phyloP scores from a whole-genome alignment of 2,329 filamentous ascomycete genomes.

The Venturia nashicola region DNA sequence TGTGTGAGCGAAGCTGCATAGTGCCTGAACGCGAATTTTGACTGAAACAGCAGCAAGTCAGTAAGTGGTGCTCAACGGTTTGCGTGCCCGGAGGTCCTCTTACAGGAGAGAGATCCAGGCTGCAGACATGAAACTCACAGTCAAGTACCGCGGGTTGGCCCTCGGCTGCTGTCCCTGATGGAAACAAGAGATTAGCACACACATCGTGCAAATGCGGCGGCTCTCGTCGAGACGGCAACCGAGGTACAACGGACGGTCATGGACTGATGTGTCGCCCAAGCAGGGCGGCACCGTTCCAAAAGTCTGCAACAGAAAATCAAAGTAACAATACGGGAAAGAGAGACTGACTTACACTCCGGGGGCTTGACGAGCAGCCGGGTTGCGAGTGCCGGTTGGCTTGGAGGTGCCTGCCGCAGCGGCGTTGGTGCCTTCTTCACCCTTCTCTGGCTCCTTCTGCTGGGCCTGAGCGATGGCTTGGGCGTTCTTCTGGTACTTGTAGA shows the following conservation, averaged over 20 bases:
- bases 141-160: slow-evolving; percentile 7
- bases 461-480: slow-evolving; percentile 86
- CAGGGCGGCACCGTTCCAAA: slow-evolving; percentile 10
- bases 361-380: slow-evolving; percentile 7
- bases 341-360: slow-evolving; percentile 10
- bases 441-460: slow-evolving; percentile 55
- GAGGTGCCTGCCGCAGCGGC: slow-evolving; percentile 1
- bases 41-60: slow-evolving; percentile 1
- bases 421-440: slow-evolving; percentile 7
- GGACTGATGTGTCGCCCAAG: slow-evolving; percentile 10
- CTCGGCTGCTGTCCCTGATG: slow-evolving; percentile 11
- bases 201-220: slow-evolving; percentile 8
- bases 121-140: slow-evolving; percentile 10
- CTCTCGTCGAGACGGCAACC: slow-evolving; percentile 9
- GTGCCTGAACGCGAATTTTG: slow-evolving; percentile 4
- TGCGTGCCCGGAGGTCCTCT: background rate
- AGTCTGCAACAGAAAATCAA: slow-evolving; percentile 7
- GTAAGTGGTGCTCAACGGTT: background rate
- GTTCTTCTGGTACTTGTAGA: slow-evolving; percentile 99
- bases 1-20: slow-evolving; percentile 10
- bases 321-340: slow-evolving; percentile 4
- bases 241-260: slow-evolving; percentile 5
- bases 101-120: slow-evolving; percentile 2
- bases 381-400: slow-evolving; percentile 7
- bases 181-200: slow-evolving; percentile 9